These are phyloP conservation scores for Rhipidocladum racemiflorum DNA, from an alignment of 176 grass and related monocot species.

Conservation along the genomic window DNA sequence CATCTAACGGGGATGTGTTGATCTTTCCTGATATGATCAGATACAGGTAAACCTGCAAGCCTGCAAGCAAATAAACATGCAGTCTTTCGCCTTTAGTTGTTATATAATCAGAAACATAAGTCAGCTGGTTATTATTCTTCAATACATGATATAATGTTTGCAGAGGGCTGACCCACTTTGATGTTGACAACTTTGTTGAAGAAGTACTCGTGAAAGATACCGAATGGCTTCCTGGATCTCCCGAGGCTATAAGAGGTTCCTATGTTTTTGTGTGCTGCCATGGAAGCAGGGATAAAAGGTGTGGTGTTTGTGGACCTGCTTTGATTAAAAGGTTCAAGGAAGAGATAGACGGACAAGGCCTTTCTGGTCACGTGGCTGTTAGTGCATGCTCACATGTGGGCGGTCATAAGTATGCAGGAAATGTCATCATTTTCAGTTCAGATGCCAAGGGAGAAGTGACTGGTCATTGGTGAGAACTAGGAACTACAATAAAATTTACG, in stretches of 20 bases:
- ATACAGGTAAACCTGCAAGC: slow-evolving; percentile 70
- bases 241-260: slow-evolving; percentile 61
- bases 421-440: slow-evolving; percentile 82
- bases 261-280: slow-evolving; percentile 92
- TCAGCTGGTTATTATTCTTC: slow-evolving; percentile 27
- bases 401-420: slow-evolving; percentile 97
- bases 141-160: slow-evolving; percentile 28
- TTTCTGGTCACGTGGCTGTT: slow-evolving; percentile 62
- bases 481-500: not conserved
- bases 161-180: slow-evolving; percentile 83
- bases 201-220: slow-evolving; percentile 85
- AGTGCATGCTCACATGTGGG: slow-evolving; percentile 90
- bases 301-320: slow-evolving; percentile 84
- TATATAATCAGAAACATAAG: slow-evolving; percentile 5
- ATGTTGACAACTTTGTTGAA: slow-evolving; percentile 87
- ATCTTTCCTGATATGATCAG: slow-evolving; percentile 99
- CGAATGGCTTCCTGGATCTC: slow-evolving; percentile 73
- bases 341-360: slow-evolving; percentile 59
- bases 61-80: slow-evolving; percentile 21
- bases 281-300: slow-evolving; percentile 85
- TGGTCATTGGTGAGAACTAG: slow-evolving; percentile 84
- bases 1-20: slow-evolving; percentile 88
- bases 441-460: slow-evolving; percentile 55
- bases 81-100: not conserved
- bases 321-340: slow-evolving; percentile 78